Conservation (phyloP, 352 stramenopile species). For the Globisporangium spiculum region DNA sequence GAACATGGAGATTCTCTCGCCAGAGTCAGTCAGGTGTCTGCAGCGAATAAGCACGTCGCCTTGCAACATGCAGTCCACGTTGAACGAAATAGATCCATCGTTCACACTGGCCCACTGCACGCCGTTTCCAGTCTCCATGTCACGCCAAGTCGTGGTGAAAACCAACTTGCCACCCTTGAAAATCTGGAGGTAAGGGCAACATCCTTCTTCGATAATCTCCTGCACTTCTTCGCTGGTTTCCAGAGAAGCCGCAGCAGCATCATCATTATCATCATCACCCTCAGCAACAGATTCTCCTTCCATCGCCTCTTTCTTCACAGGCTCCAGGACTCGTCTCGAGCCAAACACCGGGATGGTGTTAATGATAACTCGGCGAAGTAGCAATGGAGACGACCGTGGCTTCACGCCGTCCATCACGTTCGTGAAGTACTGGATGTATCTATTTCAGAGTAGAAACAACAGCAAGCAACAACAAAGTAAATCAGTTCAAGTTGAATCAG, state of each 20-base stretch:
- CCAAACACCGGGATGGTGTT: slow-evolving; percentile 91
- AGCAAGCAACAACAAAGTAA: slow-evolving; percentile 8
- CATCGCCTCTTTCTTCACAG: slow-evolving; percentile 37
- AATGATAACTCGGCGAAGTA: slow-evolving; percentile 96
- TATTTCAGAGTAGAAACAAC: slow-evolving; percentile 12
- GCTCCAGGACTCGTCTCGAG: slow-evolving; percentile 53
- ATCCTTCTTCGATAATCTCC: slow-evolving; percentile 85
- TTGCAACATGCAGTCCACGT: slow-evolving; percentile 95
- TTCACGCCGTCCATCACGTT: slow-evolving; percentile 97
- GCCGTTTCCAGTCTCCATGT: slow-evolving; percentile 83
- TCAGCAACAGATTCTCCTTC: slow-evolving; percentile 26
- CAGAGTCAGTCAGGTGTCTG: slow-evolving; percentile 90
- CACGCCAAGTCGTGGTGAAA: slow-evolving; percentile 91
- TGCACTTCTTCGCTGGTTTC: slow-evolving; percentile 39
- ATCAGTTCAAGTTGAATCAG: not conserved
- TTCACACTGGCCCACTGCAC: slow-evolving; percentile 89
- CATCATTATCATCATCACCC: slow-evolving; percentile 14
- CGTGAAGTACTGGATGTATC: slow-evolving; percentile 97
- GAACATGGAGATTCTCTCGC: slow-evolving; percentile 95
- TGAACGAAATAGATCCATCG: slow-evolving; percentile 92
- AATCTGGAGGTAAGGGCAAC: slow-evolving; percentile 97
- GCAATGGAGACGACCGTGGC: slow-evolving; percentile 90
- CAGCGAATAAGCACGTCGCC: slow-evolving; percentile 96
- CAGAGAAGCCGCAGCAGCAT: slow-evolving; percentile 6
- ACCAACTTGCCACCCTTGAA: slow-evolving; percentile 97